Conservation (phyloP, 768 basidiomycete species). For the Sporobolomyces phaffii region DNA sequence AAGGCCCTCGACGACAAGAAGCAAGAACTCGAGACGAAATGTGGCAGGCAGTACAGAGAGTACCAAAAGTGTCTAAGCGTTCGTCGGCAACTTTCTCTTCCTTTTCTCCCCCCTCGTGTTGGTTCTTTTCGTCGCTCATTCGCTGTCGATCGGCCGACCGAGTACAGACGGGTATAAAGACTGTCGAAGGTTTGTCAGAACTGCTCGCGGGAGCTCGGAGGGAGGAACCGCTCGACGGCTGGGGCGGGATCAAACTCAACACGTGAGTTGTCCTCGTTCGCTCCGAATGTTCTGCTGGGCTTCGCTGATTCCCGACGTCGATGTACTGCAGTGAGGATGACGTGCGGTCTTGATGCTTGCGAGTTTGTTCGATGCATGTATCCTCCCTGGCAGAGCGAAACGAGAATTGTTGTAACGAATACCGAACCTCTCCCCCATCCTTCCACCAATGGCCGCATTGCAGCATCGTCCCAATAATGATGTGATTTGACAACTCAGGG, state of each 20-base stretch:
- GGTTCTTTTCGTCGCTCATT: neutral
- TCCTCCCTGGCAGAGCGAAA: neutral
- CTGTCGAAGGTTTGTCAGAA: conserved; percentile 69
- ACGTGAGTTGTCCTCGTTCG: neutral
- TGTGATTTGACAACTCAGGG: no score
- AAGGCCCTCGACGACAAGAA: conserved; percentile 66
- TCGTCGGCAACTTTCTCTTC: conserved; percentile 40
- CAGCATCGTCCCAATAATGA: no score
- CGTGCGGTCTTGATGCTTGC: neutral
- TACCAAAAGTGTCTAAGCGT: conserved; percentile 83
- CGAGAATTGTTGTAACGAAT: neutral
- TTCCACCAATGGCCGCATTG: no score
- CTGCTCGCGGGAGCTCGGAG: conserved; percentile 71
- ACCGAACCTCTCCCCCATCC: no score
- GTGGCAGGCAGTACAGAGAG: conserved; percentile 72
- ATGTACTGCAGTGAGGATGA: neutral
- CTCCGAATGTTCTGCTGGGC: neutral
- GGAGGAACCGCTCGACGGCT: conserved; percentile 61
- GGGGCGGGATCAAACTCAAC: conserved; percentile 44
- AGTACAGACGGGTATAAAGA: conserved; percentile 61
- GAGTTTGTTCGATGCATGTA: neutral
- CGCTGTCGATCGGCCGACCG: neutral
- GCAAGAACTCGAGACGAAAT: conserved; percentile 76
- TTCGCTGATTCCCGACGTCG: neutral
- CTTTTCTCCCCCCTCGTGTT: no score